Base-by-base conservation (phyloP, 208 protist species). In the Trypanosoma mega region DNA sequence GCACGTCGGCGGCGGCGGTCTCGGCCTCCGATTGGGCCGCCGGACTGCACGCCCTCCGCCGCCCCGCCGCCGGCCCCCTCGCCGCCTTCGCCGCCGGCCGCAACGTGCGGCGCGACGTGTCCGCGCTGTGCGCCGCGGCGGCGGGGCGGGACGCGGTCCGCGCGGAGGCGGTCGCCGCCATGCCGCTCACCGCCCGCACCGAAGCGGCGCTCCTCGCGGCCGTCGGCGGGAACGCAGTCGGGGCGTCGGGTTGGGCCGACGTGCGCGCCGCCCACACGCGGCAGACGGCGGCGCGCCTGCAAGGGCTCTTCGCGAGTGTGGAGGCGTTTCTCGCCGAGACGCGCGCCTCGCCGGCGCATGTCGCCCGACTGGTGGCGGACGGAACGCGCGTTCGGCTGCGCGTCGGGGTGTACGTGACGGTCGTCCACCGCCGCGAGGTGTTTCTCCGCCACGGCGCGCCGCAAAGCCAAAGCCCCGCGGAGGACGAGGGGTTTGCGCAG, bases 31-130 rank as follows among this genome's bases (percentile, higher is more conserved):
- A 43, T 4, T 47, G 51, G 4, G 66, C 79, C 30, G 59, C 84
- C 11, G 88, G 88, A 12, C 56, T 94, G 29, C 78, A 94, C 47
- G 59, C 77, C 3, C 57, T 94, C 47, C 68, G 54, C 31, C 52
- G 72, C 58, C 76, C 82, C 46, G 46, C 52, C 9, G 69, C 73
- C 3, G 81, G 80, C 1, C 21, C 52, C 11, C 49, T 81, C 39
- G n/a, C 64, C 2, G 51, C 72, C 0, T n/a, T n/a, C n/a, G n/a
- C n/a, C n/a, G n/a, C n/a, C n/a, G n/a, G n/a, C n/a, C n/a, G n/a
- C n/a, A n/a, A n/a, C n/a, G n/a, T n/a, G n/a, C n/a, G n/a, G n/a
- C n/a, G n/a, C n/a, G n/a, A n/a, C n/a, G n/a, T n/a, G n/a, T n/a
- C n/a, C n/a, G n/a, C n/a, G n/a, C n/a, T 24, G 8, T 54, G 52